Base-by-base conservation (phyloP, 1,139 yeast species). In the Pichia sp. region DNA sequence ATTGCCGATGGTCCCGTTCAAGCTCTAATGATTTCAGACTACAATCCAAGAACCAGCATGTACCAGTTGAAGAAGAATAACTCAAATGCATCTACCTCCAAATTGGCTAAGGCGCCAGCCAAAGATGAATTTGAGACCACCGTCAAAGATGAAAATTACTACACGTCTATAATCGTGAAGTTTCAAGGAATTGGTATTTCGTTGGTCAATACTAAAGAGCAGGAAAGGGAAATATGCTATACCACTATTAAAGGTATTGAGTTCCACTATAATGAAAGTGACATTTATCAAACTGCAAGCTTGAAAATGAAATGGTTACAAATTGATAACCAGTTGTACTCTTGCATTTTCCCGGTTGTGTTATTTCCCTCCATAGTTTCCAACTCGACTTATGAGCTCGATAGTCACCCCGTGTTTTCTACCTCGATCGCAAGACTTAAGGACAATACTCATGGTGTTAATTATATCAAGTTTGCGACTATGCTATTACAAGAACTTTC, bases 1-100 rank as follows among this genome's bases (percentile, higher is more conserved):
- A 80, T 87, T 32, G 98, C 97, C 0, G 97, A 91, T 63, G 98
- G 97, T 0, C 95, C 96, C 0, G 78, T 91, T 1, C 96, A 87
- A 55, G 80, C 95, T 0, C 67, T 91, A 48, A 80, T 87, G 3
- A 78, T 91, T 7, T 74, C 94, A 1, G 78, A 84, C 42, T 86
- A 86, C 53, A 94, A 85, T 50, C 81, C 93, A 6, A 72, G 77
- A 3, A 66, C 73, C 5, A 83, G 94, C 58, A 62, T 85, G 58
- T 87, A 86, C 56, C 80, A 83, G 49, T 51, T 73, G 33, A 65
- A 64, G 31, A 32, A 42, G 14, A 39, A 40, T 13, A 44, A 42
- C 7, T 27, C 40, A 2, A 17, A 26, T 6, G 24, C 37, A 3
- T 18, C 40, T 3, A 58, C 70, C 0, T 52, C 66, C 2, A 54